Evolutionary conservation across 2,329 filamentous ascomycete genomes (phyloP), one percentile per base, ranked within the genome.

Genomic region (Verticillium klebahnii): DNA sequence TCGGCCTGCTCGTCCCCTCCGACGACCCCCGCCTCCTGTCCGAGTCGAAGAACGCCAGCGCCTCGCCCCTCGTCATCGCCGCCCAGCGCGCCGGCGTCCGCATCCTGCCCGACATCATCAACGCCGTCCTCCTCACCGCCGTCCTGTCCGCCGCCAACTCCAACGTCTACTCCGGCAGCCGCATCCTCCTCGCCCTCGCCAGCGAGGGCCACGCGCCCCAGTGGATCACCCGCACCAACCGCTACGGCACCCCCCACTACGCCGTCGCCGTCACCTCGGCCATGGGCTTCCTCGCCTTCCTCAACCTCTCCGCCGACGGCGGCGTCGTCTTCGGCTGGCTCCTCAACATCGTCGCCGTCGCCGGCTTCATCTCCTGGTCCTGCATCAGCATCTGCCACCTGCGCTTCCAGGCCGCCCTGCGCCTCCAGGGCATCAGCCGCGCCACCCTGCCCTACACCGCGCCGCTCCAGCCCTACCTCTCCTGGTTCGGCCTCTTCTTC

Each of bases 101-200:
- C 8, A 82, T 85, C 3, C 82, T 92, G 4, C 84, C 86, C 6
- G 78, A 85, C 67, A 87, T 93, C 70, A 87, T 94, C 80, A 94
- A 94, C 73, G 90, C 86, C 17, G 87, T 92, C 8, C 84, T 94
- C 11, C 80, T 94, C 25, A 91, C 90, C 0, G 90, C 90, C 3
- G 91, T 93, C 8, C 85, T 92, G 67, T 91, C 89, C 0, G 90
- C 91, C 6, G 91, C 89, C 63, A 92, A 90, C 75, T 90, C 89
- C 15, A 91, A 91, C 75, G 82, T 93, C 63, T 92, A 91, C 77
- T 89, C 88, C 52, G 87, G 86, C 63, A 88, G 85, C 62, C 86
- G 89, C 29, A 87, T 89, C 50, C 79, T 92, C 39, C 81, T 91
- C 65, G 86, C 85, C 11, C 80, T 92, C 14, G 87, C 88, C 37